phyloP scores from a whole-genome alignment of 2,329 filamentous ascomycete species.

The Fusarium drepaniforme region DNA sequence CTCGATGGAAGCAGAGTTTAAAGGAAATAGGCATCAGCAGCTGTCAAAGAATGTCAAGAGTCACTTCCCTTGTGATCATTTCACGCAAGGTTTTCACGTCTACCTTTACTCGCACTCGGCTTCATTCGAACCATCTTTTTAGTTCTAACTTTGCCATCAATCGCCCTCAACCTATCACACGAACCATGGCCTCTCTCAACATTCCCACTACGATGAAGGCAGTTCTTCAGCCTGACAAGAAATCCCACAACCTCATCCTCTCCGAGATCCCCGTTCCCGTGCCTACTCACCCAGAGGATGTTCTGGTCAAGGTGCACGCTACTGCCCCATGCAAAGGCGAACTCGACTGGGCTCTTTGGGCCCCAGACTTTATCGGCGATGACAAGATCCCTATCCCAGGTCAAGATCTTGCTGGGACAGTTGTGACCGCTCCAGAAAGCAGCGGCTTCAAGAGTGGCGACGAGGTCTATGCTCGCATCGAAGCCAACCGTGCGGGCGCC shows the following conservation, averaged over 20 bases:
- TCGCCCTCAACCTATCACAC: not conserved
- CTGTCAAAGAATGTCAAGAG: not conserved
- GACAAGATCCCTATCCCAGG: conserved; percentile 46
- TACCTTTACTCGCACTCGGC: not conserved
- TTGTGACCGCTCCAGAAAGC: conserved; percentile 44
- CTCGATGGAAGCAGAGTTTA: not conserved
- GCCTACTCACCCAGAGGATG: conserved; percentile 39
- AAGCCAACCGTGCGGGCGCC: conserved; percentile 19
- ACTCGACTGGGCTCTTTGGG: conserved; percentile 46
- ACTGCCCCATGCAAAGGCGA: conserved; percentile 49
- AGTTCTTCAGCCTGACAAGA: conserved; percentile 26
- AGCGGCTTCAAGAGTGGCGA: conserved; percentile 39
- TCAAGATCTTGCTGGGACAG: conserved; percentile 54
- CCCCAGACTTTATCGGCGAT: conserved; percentile 34
- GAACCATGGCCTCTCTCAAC: conserved; percentile 10
- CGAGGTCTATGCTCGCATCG: conserved; percentile 29
- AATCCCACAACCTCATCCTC: conserved; percentile 27
- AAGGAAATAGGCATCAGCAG: not conserved
- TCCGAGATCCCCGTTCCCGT: conserved; percentile 27
- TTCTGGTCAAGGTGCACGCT: conserved; percentile 49
- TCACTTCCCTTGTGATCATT: not conserved
- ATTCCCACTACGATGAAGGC: conserved; percentile 27
- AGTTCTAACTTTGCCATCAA: not conserved
- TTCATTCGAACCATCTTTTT: not conserved
- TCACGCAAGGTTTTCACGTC: not conserved